These are phyloP conservation scores for Metarhizium humberi DNA, from an alignment of 2,329 filamentous ascomycete species.

Conservation along the genomic window DNA sequence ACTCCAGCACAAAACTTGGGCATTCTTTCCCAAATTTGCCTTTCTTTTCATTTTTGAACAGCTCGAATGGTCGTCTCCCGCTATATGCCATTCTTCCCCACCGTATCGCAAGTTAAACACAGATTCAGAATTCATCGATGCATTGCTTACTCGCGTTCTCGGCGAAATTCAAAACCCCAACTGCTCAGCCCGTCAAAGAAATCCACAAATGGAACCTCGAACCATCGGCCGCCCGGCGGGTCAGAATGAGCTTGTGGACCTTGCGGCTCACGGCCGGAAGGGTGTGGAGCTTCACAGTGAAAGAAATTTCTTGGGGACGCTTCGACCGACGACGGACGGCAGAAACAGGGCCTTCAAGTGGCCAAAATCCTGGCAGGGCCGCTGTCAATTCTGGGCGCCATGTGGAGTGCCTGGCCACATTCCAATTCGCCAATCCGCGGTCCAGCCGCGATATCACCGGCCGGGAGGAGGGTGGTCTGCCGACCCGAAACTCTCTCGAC, in stretches of 20 bases:
- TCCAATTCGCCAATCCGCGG: neutral
- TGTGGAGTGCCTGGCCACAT: neutral
- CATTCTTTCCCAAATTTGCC: neutral
- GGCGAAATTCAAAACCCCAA: neutral
- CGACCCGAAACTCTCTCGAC: neutral
- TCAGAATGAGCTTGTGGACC: neutral
- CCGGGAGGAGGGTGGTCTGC: neutral
- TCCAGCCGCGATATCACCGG: neutral
- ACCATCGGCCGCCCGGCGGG: neutral
- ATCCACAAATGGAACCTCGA: neutral
- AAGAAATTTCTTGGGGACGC: neutral
- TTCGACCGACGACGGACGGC: neutral
- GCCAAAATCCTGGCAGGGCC: neutral
- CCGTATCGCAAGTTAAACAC: too few species aligned
- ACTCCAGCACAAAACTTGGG: too few species aligned
- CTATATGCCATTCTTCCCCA: too few species aligned
- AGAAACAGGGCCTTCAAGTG: neutral
- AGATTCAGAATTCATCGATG: neutral
- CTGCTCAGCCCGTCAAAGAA: neutral
- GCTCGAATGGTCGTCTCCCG: too few species aligned
- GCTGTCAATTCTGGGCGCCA: neutral
- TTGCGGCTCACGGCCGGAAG: neutral
- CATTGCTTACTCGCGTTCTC: neutral
- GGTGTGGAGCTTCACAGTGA: constrained; percentile 1
- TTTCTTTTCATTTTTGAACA: neutral